Evolutionary conservation across 2,329 filamentous ascomycete genomes (phyloP).

Genomic region (Trichoderma polysporum): DNA sequence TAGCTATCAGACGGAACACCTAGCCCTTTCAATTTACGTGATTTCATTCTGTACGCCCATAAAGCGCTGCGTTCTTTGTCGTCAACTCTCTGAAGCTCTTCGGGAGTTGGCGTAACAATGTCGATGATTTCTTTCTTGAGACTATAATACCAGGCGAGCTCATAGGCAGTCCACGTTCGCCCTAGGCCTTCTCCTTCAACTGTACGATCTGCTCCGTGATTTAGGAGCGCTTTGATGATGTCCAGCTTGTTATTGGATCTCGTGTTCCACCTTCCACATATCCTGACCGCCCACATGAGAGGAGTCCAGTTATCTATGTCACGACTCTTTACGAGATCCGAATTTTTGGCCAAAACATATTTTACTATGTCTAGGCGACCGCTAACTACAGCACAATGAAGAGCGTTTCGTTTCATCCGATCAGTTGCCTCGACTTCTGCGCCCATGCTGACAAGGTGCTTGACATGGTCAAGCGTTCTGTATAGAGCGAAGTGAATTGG

Average conservation of each 20-base stretch:
- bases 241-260: neutral
- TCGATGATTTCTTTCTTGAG: neutral
- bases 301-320: neutral
- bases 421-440: neutral
- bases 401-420: neutral
- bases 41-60: neutral
- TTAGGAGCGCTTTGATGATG: neutral
- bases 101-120: neutral
- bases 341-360: neutral
- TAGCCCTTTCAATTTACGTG: neutral
- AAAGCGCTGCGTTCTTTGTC: neutral
- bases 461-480: neutral
- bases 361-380: neutral
- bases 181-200: neutral
- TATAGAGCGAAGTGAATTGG: neutral
- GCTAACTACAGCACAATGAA: neutral
- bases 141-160: neutral
- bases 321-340: neutral
- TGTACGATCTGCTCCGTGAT: neutral
- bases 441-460: neutral
- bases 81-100: neutral
- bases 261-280: neutral
- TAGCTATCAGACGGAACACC: neutral
- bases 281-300: neutral
- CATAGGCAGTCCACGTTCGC: neutral